Conservation (phyloP, 2,329 filamentous ascomycete species). For the Fusarium floridanum region DNA sequence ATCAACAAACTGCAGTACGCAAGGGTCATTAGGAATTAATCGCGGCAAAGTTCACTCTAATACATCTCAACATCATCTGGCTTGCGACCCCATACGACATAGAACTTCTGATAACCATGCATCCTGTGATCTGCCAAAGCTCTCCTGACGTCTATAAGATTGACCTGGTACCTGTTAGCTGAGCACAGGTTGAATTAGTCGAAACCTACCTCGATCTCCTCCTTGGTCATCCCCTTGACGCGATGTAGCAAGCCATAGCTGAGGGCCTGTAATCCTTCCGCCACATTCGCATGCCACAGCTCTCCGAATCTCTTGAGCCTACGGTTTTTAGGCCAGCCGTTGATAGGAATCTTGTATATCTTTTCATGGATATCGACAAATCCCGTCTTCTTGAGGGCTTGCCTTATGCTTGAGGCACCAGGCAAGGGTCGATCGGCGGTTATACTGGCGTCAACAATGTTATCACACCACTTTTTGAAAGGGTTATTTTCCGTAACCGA, state of each 20-base stretch:
- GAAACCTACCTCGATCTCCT: constrained; percentile 12
- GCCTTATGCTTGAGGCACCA: constrained; percentile 1
- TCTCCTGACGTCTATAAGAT: constrained; percentile 14
- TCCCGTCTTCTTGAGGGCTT: not conserved
- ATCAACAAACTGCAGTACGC: not conserved
- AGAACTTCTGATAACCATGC: constrained; percentile 13
- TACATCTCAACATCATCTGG: not conserved
- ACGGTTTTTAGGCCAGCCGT: constrained; percentile 15
- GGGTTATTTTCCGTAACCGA: not conserved
- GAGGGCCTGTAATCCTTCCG: constrained; percentile 2
- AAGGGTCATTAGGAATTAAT: not conserved
- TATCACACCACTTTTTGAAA: constrained; percentile 15
- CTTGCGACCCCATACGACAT: constrained; percentile 11
- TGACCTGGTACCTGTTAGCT: constrained; percentile 7
- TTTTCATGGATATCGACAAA: constrained; percentile 13
- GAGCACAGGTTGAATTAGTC: not conserved
- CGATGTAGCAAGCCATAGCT: constrained; percentile 13
- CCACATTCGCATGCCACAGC: constrained; percentile 11
- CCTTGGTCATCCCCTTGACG: constrained; percentile 9
- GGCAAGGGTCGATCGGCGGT: constrained; percentile 5
- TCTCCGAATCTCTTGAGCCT: constrained; percentile 15
- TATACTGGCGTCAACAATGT: constrained; percentile 12
- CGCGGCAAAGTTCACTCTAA: not conserved
- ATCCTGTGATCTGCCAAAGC: constrained; percentile 12
- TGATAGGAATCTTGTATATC: constrained; percentile 17